Evolutionary conservation across 1,284 basidiomycete species (phyloP).

Genomic region (Ganoderma sinense): DNA sequence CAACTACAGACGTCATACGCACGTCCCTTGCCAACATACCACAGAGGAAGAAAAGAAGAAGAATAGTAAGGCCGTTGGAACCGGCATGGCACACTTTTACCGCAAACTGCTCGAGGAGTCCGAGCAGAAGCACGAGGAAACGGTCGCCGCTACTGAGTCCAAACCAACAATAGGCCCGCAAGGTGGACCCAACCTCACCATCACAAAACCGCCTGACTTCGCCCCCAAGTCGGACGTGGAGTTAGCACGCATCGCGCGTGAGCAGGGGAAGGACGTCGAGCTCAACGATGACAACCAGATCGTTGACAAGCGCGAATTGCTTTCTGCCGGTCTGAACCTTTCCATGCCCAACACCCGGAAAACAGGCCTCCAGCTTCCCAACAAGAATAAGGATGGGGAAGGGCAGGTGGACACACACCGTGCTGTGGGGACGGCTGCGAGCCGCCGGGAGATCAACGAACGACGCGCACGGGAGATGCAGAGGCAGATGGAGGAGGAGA

Average conservation of each 20-base stretch:
- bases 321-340: constrained; percentile 93
- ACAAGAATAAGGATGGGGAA: constrained; percentile 38
- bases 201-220: constrained; percentile 72
- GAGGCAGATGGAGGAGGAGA: constrained; percentile 78
- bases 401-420: constrained; percentile 59
- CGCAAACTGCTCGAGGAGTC: constrained; percentile 83
- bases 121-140: constrained; percentile 83
- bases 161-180: constrained; percentile 70
- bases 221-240: constrained; percentile 72
- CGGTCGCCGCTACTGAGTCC: constrained; percentile 57
- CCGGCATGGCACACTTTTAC: constrained; percentile 91
- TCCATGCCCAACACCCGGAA: constrained; percentile 80
- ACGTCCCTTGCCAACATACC: neutral
- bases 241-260: constrained; percentile 70
- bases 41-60: constrained; percentile 73
- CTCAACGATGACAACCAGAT: constrained; percentile 98
- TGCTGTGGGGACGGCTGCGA: constrained; percentile 84
- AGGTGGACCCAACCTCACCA: constrained; percentile 68
- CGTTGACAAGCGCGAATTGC: constrained; percentile 93
- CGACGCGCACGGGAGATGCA: constrained; percentile 78
- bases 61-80: constrained; percentile 54
- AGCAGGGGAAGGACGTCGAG: constrained; percentile 88
- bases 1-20: neutral
- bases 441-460: constrained; percentile 81
- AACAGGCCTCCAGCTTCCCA: constrained; percentile 50